Percentiles rank a stretch among this genome's conserved stretches.
Evolutionary conservation across 129 eudicot species (phyloP).

Genomic region (Lonicera japonica): DNA sequence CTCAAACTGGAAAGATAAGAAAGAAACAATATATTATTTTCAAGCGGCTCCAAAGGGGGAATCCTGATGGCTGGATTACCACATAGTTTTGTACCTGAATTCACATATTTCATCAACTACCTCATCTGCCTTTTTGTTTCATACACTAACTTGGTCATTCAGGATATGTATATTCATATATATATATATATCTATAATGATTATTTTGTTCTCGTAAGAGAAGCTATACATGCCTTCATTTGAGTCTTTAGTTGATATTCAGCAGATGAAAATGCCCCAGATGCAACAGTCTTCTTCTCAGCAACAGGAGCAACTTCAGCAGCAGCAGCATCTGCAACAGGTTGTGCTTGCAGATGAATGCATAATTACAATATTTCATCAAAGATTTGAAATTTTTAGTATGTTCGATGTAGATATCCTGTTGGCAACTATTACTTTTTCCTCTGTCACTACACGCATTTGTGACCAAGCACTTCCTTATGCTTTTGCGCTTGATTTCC

Average conservation of each 20-base stretch:
- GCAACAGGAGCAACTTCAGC: conserved; percentile 83
- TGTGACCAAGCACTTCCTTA: not conserved
- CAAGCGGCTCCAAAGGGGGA: too few relatives aligned
- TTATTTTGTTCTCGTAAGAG: not conserved
- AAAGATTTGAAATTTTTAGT: not conserved
- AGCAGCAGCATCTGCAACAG: conserved; percentile 75
- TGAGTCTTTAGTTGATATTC: conserved; percentile 4
- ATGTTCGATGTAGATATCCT: not conserved
- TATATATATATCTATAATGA: too few relatives aligned
- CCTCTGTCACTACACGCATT: not conserved
- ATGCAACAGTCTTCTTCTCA: conserved; percentile 84
- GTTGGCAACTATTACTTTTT: too few relatives aligned
- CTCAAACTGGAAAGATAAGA: too few relatives aligned
- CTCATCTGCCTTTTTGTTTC: too few relatives aligned
- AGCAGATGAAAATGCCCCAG: conserved; percentile 83
- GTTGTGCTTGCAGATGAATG: conserved; percentile 15
- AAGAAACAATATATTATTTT: too few relatives aligned
- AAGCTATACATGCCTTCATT: conserved; percentile 13
- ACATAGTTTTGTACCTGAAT: too few relatives aligned
- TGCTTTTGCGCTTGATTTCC: not conserved
- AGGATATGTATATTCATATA: too few relatives aligned
- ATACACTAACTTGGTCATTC: too few relatives aligned
- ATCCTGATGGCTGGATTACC: too few relatives aligned
- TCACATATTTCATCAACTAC: too few relatives aligned
- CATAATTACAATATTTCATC: too few relatives aligned